Evolutionary conservation across 2,329 filamentous ascomycete genomes (phyloP), one percentile per base, ranked within the genome.

Genomic region (Penicillium sp.): DNA sequence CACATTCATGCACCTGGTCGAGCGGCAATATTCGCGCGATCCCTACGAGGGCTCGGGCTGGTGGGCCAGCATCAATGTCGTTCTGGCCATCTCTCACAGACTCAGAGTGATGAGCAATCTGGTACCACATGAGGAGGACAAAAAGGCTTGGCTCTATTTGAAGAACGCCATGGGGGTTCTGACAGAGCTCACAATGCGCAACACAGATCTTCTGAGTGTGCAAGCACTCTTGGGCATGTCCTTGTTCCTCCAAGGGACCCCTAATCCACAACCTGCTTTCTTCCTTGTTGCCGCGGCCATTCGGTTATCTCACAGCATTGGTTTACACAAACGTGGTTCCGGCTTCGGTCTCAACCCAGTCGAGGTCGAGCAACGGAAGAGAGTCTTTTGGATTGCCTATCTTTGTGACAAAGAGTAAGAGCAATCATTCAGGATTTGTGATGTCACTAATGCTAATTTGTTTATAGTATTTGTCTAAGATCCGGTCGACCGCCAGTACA

Each of bases 21-120:
- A 97, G 68, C 86, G 89, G 63, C 93, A 97, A 70, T 99, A 97
- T 73, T 95, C 92, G 0, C 79, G 86, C 46, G 90, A 97, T 62
- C 93, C 93, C 0, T 97, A 97, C 62, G 88, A 96, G 70, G 92
- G 93, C 27, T 95, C 92, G 5, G 94, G 94, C 3, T 99, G 94
- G 94, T 99, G 94, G 93, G 94, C 94, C 5, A 96, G 92, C 73
- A 81, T 99, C 65, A 99, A 99, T 65, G 88, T 96, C 55, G 91
- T 89, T 1, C 77, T 99, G 52, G 94, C 93, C n/a, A 95, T 97
- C 62, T 89, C 93, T 5, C 91, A 97, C 69, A 85, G 94, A 39
- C 79, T 99, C 66, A 88, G 94, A 10, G 91, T 97, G 21, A 96
- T 97, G 92, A 96, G 90, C 77, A 94, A 96, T 66, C 79, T 96